Conservation (phyloP, 352 stramenopile genomes). For the Phytophthora brassicae region DNA sequence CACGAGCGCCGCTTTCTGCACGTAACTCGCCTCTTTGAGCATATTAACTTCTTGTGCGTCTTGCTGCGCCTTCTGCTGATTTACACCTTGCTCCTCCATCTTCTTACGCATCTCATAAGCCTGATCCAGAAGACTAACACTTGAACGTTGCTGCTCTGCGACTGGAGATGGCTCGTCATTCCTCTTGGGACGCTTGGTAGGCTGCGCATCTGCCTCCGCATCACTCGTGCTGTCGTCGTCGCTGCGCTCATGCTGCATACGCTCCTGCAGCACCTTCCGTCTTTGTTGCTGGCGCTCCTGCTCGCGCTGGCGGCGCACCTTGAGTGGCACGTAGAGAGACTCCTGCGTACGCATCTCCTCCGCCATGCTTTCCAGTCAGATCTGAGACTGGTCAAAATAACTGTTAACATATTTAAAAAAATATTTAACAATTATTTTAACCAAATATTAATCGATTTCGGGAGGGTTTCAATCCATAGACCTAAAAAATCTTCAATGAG, state of each 20-base stretch:
- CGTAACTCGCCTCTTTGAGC: slow-evolving; percentile 94
- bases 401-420: too few species aligned
- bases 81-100: slow-evolving; percentile 73
- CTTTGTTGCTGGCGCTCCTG: slow-evolving; percentile 63
- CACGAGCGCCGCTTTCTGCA: slow-evolving; percentile 96
- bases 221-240: slow-evolving; percentile 29
- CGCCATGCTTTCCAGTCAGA: background rate
- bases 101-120: slow-evolving; percentile 84
- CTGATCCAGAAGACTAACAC: slow-evolving; percentile 78
- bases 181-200: slow-evolving; percentile 27
- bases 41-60: slow-evolving; percentile 91
- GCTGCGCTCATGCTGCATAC: slow-evolving; percentile 39
- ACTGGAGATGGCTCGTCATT: slow-evolving; percentile 7
- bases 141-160: slow-evolving; percentile 39
- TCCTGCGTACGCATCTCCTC: too few species aligned
- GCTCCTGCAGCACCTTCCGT: slow-evolving; percentile 52
- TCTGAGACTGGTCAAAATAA: background rate
- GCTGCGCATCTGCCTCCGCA: slow-evolving; percentile 17
- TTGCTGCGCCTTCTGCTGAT: slow-evolving; percentile 79
- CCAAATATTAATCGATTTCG: too few species aligned
- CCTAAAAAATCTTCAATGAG: too few species aligned
- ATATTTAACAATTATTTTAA: too few species aligned
- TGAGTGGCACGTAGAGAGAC: slow-evolving; percentile 79
- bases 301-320: slow-evolving; percentile 70
- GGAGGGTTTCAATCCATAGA: too few species aligned